Base-by-base conservation (phyloP, 768 basidiomycete species). In the Gloeostereum incarnatum region DNA sequence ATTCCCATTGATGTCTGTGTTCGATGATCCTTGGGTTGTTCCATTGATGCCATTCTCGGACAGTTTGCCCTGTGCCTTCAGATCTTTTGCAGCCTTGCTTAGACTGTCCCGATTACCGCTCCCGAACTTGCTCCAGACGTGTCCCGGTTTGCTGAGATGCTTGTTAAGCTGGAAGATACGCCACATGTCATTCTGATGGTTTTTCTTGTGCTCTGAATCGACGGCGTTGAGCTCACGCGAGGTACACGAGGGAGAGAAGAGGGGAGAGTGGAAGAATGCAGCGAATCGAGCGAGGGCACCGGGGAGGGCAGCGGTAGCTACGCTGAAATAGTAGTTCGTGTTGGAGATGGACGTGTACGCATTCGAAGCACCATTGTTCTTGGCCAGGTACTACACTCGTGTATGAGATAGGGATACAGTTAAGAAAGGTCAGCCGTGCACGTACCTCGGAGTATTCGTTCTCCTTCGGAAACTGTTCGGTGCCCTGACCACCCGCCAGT, bases 121-220 rank as follows among this genome's bases (percentile, higher is more conserved):
- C 2, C 93, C 92, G 52, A 97, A 97, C 54, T 96, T 97, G 43
- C 70, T 73, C 81, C 90, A 97, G 3, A 75, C 73, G 56, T 94
- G 91, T 4, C 80, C 85, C 2, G 66, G 65, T 48, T 76, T 78
- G 40, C 78, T 81, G 35, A 94, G 74, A 49, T 82, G 71, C 58
- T 98, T 98, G 59, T 86, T 88, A 18, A 97, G 61, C 57, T 99
- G 94, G 60, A 86, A 98, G 41, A 93, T 78, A n/a, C 94, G 78
- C 86, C 91, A 93, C 51, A 81, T 65, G 53, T 97, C 91, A 2
- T 70, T 63, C 55, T 94, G 93, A 33, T 86, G 75, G 54, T 98
- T 99, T 65, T 96, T 94, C 64, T 90, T 89, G 68, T 97, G 82
- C 56, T 99, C 96, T 0, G 90, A 94, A 56, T 99, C 84, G 29